phyloP scores from a whole-genome alignment of 208 protist species.

The Wallacemonas sp. region DNA sequence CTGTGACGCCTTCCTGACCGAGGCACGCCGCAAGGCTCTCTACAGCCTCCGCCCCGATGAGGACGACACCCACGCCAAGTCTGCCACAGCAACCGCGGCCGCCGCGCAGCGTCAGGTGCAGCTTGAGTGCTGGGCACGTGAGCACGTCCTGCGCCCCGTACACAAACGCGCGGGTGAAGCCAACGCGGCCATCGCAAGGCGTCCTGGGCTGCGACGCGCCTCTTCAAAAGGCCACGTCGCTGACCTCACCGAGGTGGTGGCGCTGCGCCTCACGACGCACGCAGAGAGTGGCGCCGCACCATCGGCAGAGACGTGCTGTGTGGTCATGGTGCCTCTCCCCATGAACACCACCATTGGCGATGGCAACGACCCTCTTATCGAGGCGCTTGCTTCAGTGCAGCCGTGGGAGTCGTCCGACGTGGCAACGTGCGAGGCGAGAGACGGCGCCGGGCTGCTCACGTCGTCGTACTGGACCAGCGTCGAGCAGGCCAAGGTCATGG shows the following conservation, averaged over 20 bases:
- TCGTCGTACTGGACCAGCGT: conserved; percentile 50
- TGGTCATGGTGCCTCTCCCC: background rate
- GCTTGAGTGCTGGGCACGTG: conserved; percentile 17
- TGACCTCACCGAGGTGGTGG: conserved; percentile 7
- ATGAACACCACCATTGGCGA: too few relatives aligned
- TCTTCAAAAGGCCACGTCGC: background rate
- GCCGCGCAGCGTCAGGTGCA: too few relatives aligned
- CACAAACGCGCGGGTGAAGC: conserved; percentile 22
- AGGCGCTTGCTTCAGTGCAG: conserved; percentile 4
- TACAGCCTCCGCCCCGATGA: too few relatives aligned
- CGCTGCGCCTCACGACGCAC: conserved; percentile 7
- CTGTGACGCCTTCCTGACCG: background rate
- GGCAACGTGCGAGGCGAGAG: background rate
- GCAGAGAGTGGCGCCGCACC: background rate
- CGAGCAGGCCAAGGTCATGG: conserved; percentile 34
- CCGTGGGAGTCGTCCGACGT: conserved; percentile 7
- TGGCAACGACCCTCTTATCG: background rate
- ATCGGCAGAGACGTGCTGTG: background rate
- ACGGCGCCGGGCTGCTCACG: background rate
- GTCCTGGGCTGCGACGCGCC: background rate
- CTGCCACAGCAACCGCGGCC: too few relatives aligned
- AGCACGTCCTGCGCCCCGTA: conserved; percentile 32
- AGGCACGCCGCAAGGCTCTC: too few relatives aligned
- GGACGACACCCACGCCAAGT: too few relatives aligned
- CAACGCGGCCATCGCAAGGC: conserved; percentile 14